These are phyloP conservation scores for Coemansia sp. DNA, from an alignment of 371 early-diverging fungal genomes.

Conservation along the genomic window DNA sequence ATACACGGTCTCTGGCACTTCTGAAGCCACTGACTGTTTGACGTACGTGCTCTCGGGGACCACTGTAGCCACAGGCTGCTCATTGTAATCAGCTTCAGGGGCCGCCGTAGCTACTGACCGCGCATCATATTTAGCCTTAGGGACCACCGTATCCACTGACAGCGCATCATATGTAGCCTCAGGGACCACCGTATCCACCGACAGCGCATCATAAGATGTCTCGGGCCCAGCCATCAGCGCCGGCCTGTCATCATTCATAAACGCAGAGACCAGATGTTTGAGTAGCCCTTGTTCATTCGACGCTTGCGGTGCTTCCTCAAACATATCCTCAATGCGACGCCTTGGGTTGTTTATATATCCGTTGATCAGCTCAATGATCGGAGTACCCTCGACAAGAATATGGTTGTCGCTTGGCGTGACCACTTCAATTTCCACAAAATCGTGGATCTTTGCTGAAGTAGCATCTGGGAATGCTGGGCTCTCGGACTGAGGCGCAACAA, in stretches of 20 bases:
- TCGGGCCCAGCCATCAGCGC: not conserved
- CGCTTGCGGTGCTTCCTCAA: not conserved
- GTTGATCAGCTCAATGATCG: constrained; percentile 35
- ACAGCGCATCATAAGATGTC: not conserved
- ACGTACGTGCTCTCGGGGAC: not conserved
- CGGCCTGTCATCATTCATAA: not conserved
- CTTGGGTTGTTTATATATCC: constrained; percentile 19
- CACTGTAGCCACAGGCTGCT: not conserved
- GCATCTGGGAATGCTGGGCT: not conserved
- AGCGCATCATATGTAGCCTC: too few species aligned
- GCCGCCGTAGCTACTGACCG: not conserved
- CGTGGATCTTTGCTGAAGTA: not conserved
- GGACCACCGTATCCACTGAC: not conserved
- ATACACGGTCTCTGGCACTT: too few species aligned
- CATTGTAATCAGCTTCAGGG: not conserved
- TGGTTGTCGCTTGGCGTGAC: not conserved
- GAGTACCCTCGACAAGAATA: constrained; percentile 12
- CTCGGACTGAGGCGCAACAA: constrained; percentile 1
- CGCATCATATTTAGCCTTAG: too few species aligned
- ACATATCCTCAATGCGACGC: not conserved
- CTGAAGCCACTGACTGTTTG: too few species aligned
- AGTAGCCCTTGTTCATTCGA: not conserved
- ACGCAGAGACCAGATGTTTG: constrained; percentile 1
- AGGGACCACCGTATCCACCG: too few species aligned
- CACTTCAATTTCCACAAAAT: not conserved